Evolutionary conservation across 495 filamentous ascomycete species (phyloP), one percentile per base, ranked within the genome.

Genomic region (Amphirosellinia nigrospora): DNA sequence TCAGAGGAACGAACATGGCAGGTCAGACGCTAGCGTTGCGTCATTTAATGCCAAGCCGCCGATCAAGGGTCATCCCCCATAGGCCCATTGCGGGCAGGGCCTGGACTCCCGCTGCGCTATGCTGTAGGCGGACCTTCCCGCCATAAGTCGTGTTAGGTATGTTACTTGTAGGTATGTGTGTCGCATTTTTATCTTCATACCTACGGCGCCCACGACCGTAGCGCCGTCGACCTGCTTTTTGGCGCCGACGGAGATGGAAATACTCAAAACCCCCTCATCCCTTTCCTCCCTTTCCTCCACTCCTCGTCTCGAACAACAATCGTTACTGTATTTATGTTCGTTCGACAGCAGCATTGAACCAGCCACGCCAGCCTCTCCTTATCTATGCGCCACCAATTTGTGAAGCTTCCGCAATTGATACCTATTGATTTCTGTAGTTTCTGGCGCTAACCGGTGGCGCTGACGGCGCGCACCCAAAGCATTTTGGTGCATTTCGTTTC

Each of bases 31-130:
- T 63, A 46, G 38, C 26, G 36, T 34, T 63, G 60, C 60, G 60
- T 63, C 60, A 63, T 63, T 46, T 63, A 46, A 28, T 32, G 41
- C 60, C 60, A 63, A 63, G 60, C 39, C 39, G 6, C 23, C 19
- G 41, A 43, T 63, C 19, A 26, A 32, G 38, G 15, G 2, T 21
- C n/a, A 6, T 9, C 2, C 53, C 55, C 55, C 55, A 36, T 58
- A 36, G 53, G 30, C 30, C 30, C 36, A 38, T n/a, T n/a, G n/a
- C n/a, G n/a, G n/a, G n/a, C 58, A 61, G 58, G 39, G 58, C 36
- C 26, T n/a, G 16, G 61, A 36, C 38, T 30, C 60, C 61, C 28
- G 30, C 32, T 36, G 56, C 36, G 30, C 11, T 45, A 28, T 45
- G n/a, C 55, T 36, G 55, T 21, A 34, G 55, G 21, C 32, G 55